Conservation (phyloP, 371 early-diverging fungal species). For the Syncephalastrum sp. region DNA sequence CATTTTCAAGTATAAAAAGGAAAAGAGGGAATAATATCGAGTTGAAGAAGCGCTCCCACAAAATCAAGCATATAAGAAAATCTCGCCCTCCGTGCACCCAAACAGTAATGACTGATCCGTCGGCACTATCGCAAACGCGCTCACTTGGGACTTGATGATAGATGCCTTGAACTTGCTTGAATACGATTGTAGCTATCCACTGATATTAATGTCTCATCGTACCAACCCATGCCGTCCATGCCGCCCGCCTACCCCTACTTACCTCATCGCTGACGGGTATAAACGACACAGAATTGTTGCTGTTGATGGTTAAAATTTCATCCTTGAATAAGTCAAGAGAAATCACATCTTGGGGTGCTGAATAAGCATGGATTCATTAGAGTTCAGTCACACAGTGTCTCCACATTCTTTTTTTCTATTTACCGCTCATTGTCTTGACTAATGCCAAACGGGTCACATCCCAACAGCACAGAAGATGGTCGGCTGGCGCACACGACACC, state of each 20-base stretch:
- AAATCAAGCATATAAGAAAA: too few relatives aligned
- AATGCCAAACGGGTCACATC: conserved; percentile 53
- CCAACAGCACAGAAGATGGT: conserved; percentile 66
- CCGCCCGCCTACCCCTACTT: conserved; percentile 13
- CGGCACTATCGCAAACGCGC: conserved; percentile 56
- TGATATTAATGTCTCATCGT: conserved; percentile 1
- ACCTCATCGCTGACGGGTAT: conserved; percentile 69
- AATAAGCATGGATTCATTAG: conserved; percentile 5
- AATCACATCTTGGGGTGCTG: conserved; percentile 44
- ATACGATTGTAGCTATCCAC: conserved; percentile 56
- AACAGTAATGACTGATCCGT: conserved; percentile 61
- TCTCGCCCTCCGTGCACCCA: conserved; percentile 58
- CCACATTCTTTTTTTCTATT: conserved; percentile 10
- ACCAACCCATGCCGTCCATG: neutral
- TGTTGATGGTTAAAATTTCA: conserved; percentile 62
- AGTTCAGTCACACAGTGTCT: conserved; percentile 3
- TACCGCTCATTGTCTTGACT: conserved; percentile 59
- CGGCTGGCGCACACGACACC: conserved; percentile 63
- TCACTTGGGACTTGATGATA: conserved; percentile 63
- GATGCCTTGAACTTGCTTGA: conserved; percentile 67
- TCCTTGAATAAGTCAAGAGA: conserved; percentile 60
- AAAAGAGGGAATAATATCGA: too few relatives aligned
- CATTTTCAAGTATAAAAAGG: conserved; percentile 1
- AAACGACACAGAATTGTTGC: conserved; percentile 64
- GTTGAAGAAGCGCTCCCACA: too few relatives aligned